Evolutionary conservation across 148 eudicot genomes (phyloP).

Genomic region (Camellia lanceoleosa): DNA sequence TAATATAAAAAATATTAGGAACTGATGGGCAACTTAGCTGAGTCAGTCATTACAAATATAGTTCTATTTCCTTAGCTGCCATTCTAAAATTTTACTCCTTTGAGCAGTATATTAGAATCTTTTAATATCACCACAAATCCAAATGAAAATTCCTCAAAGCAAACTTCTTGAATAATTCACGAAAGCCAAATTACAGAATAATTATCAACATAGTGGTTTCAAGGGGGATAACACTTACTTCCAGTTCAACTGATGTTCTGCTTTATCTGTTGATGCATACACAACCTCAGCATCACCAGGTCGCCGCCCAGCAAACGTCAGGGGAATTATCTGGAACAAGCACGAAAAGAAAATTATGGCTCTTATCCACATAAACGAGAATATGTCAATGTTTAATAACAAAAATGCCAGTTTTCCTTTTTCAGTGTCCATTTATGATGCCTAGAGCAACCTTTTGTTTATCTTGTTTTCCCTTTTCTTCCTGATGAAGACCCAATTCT

Average conservation of each 20-base stretch:
- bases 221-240: conserved; percentile 50
- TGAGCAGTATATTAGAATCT: background rate
- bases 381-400: background rate
- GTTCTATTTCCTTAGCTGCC: background rate
- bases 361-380: background rate
- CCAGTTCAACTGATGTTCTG: conserved; percentile 81
- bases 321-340: conserved; percentile 70
- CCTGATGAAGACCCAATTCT: background rate
- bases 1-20: too few relatives aligned
- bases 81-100: background rate
- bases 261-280: conserved; percentile 85
- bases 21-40: background rate
- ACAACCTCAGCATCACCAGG: conserved; percentile 96
- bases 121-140: background rate
- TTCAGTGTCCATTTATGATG: background rate
- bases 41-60: background rate
- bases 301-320: conserved; percentile 67
- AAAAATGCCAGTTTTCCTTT: background rate
- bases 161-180: background rate
- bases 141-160: background rate
- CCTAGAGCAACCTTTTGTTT: background rate
- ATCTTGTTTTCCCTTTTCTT: background rate
- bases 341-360: conserved; percentile 5
- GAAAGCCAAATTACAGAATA: background rate
- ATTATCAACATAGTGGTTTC: background rate